Conservation (phyloP, 2,329 filamentous ascomycete genomes). For the Phialocephala sp. region DNA sequence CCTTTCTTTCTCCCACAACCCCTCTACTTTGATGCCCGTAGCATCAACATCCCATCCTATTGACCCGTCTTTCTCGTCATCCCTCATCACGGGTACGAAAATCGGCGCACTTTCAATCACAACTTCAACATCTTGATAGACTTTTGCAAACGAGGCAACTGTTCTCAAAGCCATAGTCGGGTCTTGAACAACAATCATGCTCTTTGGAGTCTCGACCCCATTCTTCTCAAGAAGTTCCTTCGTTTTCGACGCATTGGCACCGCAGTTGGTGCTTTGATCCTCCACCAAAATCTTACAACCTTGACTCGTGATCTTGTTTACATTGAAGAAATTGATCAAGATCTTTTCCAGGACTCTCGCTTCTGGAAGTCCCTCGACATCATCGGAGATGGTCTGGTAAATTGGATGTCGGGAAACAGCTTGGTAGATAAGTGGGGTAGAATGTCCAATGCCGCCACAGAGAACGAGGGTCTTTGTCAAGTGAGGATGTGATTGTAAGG, state of each 20-base stretch:
- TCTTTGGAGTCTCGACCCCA: constrained; percentile 20
- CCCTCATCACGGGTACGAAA: constrained; percentile 39
- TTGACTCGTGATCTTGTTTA: constrained; percentile 36
- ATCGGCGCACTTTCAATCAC: constrained; percentile 41
- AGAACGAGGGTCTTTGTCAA: constrained; percentile 47
- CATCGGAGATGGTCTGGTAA: constrained; percentile 37
- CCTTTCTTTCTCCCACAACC: constrained; percentile 47
- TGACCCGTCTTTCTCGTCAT: background rate
- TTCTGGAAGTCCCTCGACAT: constrained; percentile 47
- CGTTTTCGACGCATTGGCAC: constrained; percentile 49
- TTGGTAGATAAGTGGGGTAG: constrained; percentile 49
- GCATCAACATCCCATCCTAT: constrained; percentile 22
- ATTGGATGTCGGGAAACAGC: constrained; percentile 45
- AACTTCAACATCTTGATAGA: constrained; percentile 39
- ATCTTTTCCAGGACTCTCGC: constrained; percentile 47
- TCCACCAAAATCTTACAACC: constrained; percentile 47
- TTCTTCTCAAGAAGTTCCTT: constrained; percentile 43
- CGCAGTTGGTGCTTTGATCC: constrained; percentile 53
- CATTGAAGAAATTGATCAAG: constrained; percentile 42
- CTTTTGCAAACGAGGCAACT: constrained; percentile 48
- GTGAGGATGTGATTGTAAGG: constrained; percentile 40
- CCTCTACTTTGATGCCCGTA: constrained; percentile 16
- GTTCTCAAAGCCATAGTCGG: constrained; percentile 53
- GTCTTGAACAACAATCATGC: constrained; percentile 50
- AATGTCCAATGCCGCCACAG: constrained; percentile 53